Conservation (phyloP, 169 alveolate genomes). For the Theileria equi region DNA sequence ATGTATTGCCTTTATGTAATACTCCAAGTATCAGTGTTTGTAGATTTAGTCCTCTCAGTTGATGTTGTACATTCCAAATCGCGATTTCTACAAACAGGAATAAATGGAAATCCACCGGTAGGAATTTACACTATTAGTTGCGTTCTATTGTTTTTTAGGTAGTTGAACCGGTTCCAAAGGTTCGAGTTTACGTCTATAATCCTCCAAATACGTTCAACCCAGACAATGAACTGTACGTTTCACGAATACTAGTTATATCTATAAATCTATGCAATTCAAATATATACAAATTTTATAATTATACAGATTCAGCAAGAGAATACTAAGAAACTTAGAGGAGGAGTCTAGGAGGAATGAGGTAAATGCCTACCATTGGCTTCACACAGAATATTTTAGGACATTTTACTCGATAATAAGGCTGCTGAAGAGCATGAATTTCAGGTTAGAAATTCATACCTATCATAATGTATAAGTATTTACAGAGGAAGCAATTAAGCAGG, state of each 20-base stretch:
- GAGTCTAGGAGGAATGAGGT: conserved; percentile 32
- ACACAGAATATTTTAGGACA: no score
- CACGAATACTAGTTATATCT: not conserved
- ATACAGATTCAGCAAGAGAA: conserved; percentile 36
- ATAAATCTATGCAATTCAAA: not conserved
- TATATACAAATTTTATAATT: not conserved
- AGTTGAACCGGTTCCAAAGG: conserved; percentile 51
- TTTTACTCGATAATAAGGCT: no score
- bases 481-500: conserved; percentile 25
- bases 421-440: no score
- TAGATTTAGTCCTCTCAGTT: no score
- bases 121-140: not conserved
- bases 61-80: no score
- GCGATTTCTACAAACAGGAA: not conserved
- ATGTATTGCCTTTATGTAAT: no score
- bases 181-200: conserved; percentile 52
- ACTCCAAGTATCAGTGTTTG: no score
- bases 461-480: no score
- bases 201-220: conserved; percentile 51
- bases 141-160: conserved; percentile 16
- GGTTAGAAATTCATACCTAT: no score
- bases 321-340: conserved; percentile 27
- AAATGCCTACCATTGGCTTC: no score
- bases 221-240: conserved; percentile 21
- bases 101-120: conserved; percentile 18